These are phyloP conservation scores for Linum lewisii DNA, from an alignment of 345 rosid genomes.

Conservation along the genomic window DNA sequence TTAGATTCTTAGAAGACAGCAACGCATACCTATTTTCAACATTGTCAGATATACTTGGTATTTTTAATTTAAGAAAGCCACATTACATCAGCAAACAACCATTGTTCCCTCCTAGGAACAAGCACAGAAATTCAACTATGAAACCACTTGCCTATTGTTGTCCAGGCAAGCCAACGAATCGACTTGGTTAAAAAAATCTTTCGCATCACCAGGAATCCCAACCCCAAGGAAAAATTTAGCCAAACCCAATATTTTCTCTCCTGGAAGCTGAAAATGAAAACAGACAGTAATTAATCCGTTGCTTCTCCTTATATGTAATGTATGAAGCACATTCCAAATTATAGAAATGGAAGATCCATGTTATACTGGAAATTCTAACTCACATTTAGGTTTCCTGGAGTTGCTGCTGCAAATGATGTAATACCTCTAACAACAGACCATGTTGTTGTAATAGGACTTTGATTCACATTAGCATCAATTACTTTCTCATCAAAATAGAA, in stretches of 20 bases:
- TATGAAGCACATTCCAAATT: neutral
- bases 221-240: constrained; percentile 80
- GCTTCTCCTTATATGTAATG: neutral
- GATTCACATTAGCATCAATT: constrained; percentile 35
- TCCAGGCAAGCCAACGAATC: constrained; percentile 78
- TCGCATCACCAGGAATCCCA: constrained; percentile 84
- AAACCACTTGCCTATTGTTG: constrained; percentile 53
- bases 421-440: constrained; percentile 81
- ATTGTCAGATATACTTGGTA: neutral
- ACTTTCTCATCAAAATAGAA: constrained; percentile 73
- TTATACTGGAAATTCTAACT: constrained; percentile 20
- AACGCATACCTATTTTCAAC: neutral
- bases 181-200: constrained; percentile 75
- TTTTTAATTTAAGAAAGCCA: neutral
- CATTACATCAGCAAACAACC: neutral
- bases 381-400: constrained; percentile 49
- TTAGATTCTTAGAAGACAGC: neutral
- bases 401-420: constrained; percentile 52
- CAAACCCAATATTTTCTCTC: constrained; percentile 67
- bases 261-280: constrained; percentile 61
- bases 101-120: neutral
- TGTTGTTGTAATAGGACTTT: constrained; percentile 69
- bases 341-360: constrained; percentile 7
- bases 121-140: neutral
- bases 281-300: constrained; percentile 10